phyloP scores from a whole-genome alignment of 2,329 filamentous ascomycete genomes.

The Neofusicoccum umdonicola region DNA sequence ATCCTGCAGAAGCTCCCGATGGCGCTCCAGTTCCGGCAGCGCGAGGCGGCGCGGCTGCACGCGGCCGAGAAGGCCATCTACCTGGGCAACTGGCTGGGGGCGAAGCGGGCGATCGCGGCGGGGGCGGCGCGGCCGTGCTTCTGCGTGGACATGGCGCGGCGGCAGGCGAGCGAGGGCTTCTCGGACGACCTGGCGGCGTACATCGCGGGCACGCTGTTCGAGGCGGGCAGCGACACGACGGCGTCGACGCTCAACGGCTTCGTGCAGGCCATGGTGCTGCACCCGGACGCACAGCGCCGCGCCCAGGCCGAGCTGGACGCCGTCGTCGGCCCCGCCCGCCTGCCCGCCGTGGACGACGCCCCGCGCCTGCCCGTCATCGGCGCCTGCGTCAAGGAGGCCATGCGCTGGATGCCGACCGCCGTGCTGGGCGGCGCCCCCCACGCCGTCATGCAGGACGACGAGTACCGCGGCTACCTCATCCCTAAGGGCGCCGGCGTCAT shows the following conservation, averaged over 20 bases:
- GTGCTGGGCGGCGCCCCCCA: conserved; percentile 29
- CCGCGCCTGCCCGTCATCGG: conserved; percentile 28
- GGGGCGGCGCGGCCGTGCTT: conserved; percentile 25
- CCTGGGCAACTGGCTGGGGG: conserved; percentile 24
- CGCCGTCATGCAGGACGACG: conserved; percentile 26
- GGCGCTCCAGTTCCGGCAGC: conserved; percentile 33
- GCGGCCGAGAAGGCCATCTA: conserved; percentile 39
- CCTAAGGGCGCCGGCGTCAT: conserved; percentile 37
- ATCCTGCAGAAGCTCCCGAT: conserved; percentile 41
- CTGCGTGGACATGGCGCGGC: conserved; percentile 24
- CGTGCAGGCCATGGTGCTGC: conserved; percentile 28
- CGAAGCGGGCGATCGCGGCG: conserved; percentile 20
- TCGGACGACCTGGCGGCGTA: conserved; percentile 27
- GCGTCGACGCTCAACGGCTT: conserved; percentile 26
- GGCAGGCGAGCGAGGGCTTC: conserved; percentile 22
- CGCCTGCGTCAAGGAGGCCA: conserved; percentile 29
- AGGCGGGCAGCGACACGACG: conserved; percentile 33
- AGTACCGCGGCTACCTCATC: conserved; percentile 35
- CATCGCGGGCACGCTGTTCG: conserved; percentile 27
- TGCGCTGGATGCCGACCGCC: conserved; percentile 32
- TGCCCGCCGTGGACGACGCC: conserved; percentile 30
- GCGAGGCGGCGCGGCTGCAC: conserved; percentile 44
- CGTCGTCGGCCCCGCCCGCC: conserved; percentile 25
- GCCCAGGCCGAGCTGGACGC: conserved; percentile 31
- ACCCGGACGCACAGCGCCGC: conserved; percentile 23